These are phyloP conservation scores for Apiospora sp. DNA, from an alignment of 2,329 filamentous ascomycete species.

Conservation along the genomic window DNA sequence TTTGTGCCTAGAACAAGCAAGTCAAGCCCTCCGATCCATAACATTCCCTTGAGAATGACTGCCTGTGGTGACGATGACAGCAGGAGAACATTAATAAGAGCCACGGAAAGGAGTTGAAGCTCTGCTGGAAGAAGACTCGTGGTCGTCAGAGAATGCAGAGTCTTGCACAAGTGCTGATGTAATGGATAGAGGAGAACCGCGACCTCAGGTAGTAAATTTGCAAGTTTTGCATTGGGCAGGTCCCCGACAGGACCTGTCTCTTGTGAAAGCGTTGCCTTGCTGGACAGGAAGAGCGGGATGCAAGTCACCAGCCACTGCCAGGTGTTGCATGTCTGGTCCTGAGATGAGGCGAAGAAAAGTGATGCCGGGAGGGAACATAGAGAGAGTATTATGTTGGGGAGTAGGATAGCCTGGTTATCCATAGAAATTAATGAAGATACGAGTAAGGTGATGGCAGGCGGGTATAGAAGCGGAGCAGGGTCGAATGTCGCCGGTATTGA, in stretches of 20 bases:
- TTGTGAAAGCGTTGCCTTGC: background rate
- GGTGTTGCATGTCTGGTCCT: conserved; percentile 65
- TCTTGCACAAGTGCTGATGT: conserved; percentile 77
- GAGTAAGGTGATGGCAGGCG: conserved; percentile 76
- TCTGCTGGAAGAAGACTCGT: conserved; percentile 89
- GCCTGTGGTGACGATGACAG: conserved; percentile 83
- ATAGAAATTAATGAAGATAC: conserved; percentile 78
- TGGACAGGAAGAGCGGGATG: conserved; percentile 67
- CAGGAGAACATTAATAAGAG: conserved; percentile 81
- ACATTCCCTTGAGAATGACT: conserved; percentile 81
- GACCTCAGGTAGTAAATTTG: conserved; percentile 60
- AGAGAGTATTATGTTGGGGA: conserved; percentile 84
- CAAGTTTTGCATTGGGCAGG: background rate
- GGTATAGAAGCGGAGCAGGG: conserved; percentile 90
- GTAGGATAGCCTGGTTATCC: conserved; percentile 65
- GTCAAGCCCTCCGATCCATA: conserved; percentile 84
- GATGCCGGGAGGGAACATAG: conserved; percentile 78
- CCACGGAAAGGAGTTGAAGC: conserved; percentile 83
- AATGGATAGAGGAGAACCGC: conserved; percentile 79
- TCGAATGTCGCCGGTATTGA: conserved; percentile 81
- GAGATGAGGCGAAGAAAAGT: conserved; percentile 71
- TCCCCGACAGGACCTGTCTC: background rate
- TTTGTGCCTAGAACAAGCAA: conserved; percentile 77
- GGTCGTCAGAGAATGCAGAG: conserved; percentile 82
- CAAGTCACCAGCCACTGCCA: conserved; percentile 84